phyloP scores from a whole-genome alignment of 2,329 filamentous ascomycete genomes.

The Fusarium subglutinans region DNA sequence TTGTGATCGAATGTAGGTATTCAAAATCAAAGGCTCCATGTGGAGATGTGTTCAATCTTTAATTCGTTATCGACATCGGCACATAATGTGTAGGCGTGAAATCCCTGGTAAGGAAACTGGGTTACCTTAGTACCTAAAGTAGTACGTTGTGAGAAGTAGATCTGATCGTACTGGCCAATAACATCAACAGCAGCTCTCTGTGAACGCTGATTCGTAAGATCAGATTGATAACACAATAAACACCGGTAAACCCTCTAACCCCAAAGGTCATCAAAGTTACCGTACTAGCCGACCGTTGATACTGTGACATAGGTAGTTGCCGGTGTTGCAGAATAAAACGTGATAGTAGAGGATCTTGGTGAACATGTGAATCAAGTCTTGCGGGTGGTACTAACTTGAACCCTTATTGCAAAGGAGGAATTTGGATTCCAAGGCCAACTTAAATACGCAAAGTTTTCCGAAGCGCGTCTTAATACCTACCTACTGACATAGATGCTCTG shows the following conservation, averaged over 20 bases:
- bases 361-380: not conserved
- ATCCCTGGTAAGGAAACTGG: not conserved
- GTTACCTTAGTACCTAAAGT: not conserved
- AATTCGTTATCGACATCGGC: not conserved
- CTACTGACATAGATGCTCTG: slow-evolving; percentile 20
- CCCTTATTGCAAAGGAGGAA: not conserved
- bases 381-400: not conserved
- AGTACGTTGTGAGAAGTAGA: not conserved
- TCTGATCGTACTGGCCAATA: not conserved
- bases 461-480: not conserved
- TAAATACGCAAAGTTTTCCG: not conserved
- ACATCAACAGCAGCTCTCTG: not conserved
- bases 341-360: not conserved
- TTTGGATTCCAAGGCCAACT: not conserved
- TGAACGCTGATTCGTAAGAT: not conserved
- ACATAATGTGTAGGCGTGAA: not conserved
- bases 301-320: not conserved
- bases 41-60: not conserved
- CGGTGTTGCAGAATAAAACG: not conserved
- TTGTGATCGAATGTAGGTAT: not conserved
- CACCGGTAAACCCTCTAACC: not conserved
- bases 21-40: not conserved
- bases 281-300: not conserved
- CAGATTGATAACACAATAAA: not conserved
- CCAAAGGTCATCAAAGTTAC: not conserved